Percentiles rank a stretch among this genome's conserved stretches.
These are phyloP conservation scores for Nidula niveotomentosa DNA, from an alignment of 1,284 basidiomycete genomes.

Conservation along the genomic window DNA sequence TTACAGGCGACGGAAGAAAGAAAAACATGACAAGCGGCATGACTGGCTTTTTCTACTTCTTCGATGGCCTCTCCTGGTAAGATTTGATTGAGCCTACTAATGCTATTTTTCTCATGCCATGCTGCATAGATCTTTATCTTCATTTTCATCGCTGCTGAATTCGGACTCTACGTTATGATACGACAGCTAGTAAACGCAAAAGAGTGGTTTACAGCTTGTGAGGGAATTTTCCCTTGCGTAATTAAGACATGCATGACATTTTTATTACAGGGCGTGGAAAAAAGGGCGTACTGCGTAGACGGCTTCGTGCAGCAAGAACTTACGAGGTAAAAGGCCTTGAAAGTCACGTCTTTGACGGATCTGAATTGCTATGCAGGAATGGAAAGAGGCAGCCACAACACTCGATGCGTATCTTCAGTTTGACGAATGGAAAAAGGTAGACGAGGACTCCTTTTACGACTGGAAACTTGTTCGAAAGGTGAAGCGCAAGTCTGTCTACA, in stretches of 20 bases:
- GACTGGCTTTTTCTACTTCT: conserved; percentile 83
- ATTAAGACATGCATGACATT: neutral
- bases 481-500: neutral
- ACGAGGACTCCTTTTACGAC: conserved; percentile 90
- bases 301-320: conserved; percentile 70
- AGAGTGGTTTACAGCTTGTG: conserved; percentile 89
- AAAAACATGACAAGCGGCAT: conserved; percentile 53
- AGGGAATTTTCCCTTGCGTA: conserved; percentile 21
- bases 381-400: conserved; percentile 80
- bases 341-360: neutral
- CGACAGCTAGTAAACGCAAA: conserved; percentile 93
- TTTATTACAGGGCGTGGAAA: conserved; percentile 71
- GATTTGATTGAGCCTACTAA: conserved; percentile 18
- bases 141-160: conserved; percentile 83
- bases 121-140: conserved; percentile 74
- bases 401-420: conserved; percentile 85
- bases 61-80: conserved; percentile 87
- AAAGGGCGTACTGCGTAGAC: conserved; percentile 76
- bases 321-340: conserved; percentile 50
- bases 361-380: conserved; percentile 50
- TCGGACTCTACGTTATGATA: conserved; percentile 84
- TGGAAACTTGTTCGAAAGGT: conserved; percentile 83
- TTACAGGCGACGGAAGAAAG: conserved; percentile 48
- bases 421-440: conserved; percentile 84
- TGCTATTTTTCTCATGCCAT: neutral